Evolutionary conservation across 495 filamentous ascomycete genomes (phyloP), one percentile per base, ranked within the genome.

Genomic region (Penicillium taxi): DNA sequence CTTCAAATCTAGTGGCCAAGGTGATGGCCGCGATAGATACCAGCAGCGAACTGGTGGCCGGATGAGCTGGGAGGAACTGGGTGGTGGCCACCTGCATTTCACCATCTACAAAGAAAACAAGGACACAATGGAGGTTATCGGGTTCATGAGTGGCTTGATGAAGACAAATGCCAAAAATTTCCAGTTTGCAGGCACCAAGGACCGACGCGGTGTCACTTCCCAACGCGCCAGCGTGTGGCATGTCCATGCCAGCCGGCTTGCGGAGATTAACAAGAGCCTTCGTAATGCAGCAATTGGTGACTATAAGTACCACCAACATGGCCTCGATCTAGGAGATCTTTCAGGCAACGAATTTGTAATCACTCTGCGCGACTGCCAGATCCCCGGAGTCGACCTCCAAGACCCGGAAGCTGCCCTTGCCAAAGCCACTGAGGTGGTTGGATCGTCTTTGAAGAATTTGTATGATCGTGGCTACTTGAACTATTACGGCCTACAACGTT

Each of bases 81-180:
- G 81, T 12, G 87, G 84, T 1, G 76, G 82, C 6, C 89, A 86
- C 52, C 71, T 96, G 6, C 91, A 98, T 57, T 93, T 96, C 53
- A 85, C 86, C 0, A 74, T 98, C 25, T 91, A 89, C 69, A 98
- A 98, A 64, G 91, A 96, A 61, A 98, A 98, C 59, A 87, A 87
- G 48, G 93, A 98, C 50, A 98, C 93, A 2, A 94, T 96, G 86
- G 90, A 98, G 44, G 80, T 84, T 0, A 68, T 93, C 18, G 77
- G 73, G 6, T 81, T 78, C 39, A 64, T 96, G 6, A 77, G 78
- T 0, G 75, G 78, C 29, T 67, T 75, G 12, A 50, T 94, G 21
- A 79, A 80, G 44, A 67, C 83, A 48, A 78, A 78, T 32, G 61
- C 77, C 2, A 79, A 79, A 43, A 64, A 63, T 36, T 88, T 96